Conservation (phyloP, 2,329 filamentous ascomycete genomes). For the Fusarium sp. region DNA sequence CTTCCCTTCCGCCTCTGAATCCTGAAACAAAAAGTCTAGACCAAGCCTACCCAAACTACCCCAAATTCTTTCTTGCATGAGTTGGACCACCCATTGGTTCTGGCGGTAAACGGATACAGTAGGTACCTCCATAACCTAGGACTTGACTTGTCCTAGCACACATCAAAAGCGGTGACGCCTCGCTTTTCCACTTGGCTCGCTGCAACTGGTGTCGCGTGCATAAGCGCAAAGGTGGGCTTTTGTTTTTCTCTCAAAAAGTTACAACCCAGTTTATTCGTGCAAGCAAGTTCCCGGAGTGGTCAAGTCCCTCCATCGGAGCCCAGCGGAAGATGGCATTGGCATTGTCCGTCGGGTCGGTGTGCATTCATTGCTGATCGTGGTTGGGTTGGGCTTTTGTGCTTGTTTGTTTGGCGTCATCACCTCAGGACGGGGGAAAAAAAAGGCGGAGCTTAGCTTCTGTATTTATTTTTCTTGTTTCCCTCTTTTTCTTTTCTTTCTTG, state of each 20-base stretch:
- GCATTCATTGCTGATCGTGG: conserved; percentile 28
- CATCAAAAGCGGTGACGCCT: conserved; percentile 46
- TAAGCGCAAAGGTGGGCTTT: conserved; percentile 43
- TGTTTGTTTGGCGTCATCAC: background rate
- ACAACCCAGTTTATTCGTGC: conserved; percentile 9
- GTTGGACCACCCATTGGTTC: too few species aligned
- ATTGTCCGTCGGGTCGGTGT: conserved; percentile 37
- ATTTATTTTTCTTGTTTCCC: conserved; percentile 31
- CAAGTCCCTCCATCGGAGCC: conserved; percentile 29
- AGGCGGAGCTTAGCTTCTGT: conserved; percentile 39
- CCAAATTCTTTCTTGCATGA: background rate
- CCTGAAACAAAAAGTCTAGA: background rate
- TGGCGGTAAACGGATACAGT: conserved; percentile 14
- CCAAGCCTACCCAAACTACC: background rate
- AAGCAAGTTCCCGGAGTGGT: conserved; percentile 18
- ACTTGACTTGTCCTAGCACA: conserved; percentile 3
- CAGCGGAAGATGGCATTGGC: conserved; percentile 15
- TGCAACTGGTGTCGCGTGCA: conserved; percentile 51
- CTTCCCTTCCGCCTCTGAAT: background rate
- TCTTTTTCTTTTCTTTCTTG: conserved; percentile 33
- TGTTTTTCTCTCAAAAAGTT: conserved; percentile 18
- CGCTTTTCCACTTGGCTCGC: conserved; percentile 39
- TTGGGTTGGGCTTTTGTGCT: conserved; percentile 18
- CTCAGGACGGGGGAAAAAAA: conserved; percentile 17
- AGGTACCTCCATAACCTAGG: background rate